Evolutionary conservation across 139 green algal genomes (phyloP), one percentile per base, ranked within the genome.

Genomic region (Astrephomene gubernaculifera): DNA sequence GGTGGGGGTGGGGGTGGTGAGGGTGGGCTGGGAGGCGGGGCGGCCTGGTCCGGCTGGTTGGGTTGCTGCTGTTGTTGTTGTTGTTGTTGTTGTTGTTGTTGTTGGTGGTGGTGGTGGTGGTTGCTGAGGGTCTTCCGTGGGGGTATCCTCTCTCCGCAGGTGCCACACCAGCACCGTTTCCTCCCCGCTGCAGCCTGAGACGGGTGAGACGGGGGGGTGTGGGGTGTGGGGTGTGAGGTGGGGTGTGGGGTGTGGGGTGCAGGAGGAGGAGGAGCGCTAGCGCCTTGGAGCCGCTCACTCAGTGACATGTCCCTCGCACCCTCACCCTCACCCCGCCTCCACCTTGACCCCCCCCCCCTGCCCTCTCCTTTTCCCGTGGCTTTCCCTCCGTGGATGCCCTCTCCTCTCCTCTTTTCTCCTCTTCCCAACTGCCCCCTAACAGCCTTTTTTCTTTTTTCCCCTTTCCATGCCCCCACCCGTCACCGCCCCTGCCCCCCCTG

Each of bases 111-210:
- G 22, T 54, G 54, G 8, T 54, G 53, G 24, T 38, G 25, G 12
- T 27, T 33, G 67, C 67, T 19, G 33, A 22, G 19, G 44, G 29
- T 64, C 9, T 27, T 27, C 41, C 60, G 33, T 31, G 14, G 1
- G 41, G 1, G 78, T 24, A 0, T 1, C 60, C 41, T n/a, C 43
- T 4, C 79, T 6, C 35, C 68, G 41, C 61, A 93, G 69, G 14
- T 38, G 39, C 90, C 90, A 93, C 17, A 87, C 65, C 45, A 93
- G 87, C 1, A 93, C 90, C 6, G 68, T 57, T 52, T 92, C 88
- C 70, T 93, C 90, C 6, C 90, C 90, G 0, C 83, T 86, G 41
- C 72, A 71, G 1, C 87, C 88, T 44, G 68, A 27, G 29, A 36
- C 38, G 19, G 1, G 35, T 33, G 33, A 71, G 10, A 70, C 31